Percentiles rank a stretch among this genome's conserved stretches.
Evolutionary conservation across 345 rosid species (phyloP).

Genomic region (Lumnitzera littorea): DNA sequence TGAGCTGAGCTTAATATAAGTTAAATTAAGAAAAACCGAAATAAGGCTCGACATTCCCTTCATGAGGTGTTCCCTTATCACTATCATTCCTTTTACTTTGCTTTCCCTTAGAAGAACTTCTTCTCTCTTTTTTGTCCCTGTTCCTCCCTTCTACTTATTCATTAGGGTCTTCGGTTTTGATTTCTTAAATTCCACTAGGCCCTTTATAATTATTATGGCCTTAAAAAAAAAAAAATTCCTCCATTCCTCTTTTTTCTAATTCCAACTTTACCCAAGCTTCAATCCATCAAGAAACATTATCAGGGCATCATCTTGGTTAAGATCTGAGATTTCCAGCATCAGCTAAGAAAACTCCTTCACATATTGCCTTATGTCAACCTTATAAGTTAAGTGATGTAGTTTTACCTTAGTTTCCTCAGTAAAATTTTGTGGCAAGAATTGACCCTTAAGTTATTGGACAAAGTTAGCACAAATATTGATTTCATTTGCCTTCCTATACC

Average conservation of each 20-base stretch:
- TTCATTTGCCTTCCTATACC: not conserved
- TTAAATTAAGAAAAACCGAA: no score
- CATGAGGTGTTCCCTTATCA: no score
- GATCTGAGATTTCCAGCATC: not conserved
- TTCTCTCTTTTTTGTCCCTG: not conserved
- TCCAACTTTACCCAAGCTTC: not conserved
- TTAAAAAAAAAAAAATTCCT: not conserved
- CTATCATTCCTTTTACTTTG: no score
- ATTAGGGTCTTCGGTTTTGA: not conserved
- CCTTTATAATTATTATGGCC: not conserved
- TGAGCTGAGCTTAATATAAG: no score
- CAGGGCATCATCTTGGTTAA: not conserved
- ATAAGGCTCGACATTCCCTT: no score
- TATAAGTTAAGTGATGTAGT: not conserved
- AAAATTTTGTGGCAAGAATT: not conserved
- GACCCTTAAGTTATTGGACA: not conserved
- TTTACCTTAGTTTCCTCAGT: not conserved
- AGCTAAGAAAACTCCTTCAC: slow-evolving; percentile 1
- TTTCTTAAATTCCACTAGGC: not conserved
- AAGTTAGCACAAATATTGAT: not conserved
- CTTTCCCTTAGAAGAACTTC: not conserved
- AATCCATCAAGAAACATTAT: not conserved
- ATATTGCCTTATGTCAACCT: not conserved
- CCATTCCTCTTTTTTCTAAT: not conserved
- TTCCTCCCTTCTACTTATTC: not conserved